Base-by-base conservation (phyloP, 306 rosid species). In the Sesbania bispinosa region DNA sequence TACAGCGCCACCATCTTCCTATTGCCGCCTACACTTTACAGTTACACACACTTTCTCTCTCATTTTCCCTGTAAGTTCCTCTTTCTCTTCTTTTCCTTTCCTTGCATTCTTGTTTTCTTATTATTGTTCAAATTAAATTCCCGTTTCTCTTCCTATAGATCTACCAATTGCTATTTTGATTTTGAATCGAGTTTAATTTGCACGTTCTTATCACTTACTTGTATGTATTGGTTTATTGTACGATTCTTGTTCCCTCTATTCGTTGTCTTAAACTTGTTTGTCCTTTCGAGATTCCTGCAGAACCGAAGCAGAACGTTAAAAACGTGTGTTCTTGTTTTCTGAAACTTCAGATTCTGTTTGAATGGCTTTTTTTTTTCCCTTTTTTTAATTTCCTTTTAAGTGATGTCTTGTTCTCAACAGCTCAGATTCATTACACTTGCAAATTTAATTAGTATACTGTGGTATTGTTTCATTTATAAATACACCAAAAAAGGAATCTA, bases 51-150 rank as follows among this genome's bases (percentile, higher is more conserved):
- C 32, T n/a, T 0, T 2, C n/a, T 13, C 11, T 27, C 58, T 39
- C 46, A 58, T 57, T 57, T 30, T 62, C 35, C 27, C 38, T 58
- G 81, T 69, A 66, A 83, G 79, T 57, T 55, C 23, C 20, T 59
- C 15, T 45, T 7, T 15, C 4, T 70, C 0, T 7, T 4, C 9
- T 4, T 51, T 16, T 7, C 7, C 13, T 63, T 18, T 0, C 6
- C 29, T 27, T 19, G 43, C 33, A 10, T 33, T 54, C 3, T 1
- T 10, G 16, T 1, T 58, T 9, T 71, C 1, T 6, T 66, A 0
- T 1, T 24, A 24, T 41, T 30, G n/a, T n/a, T n/a, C n/a, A n/a
- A n/a, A n/a, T n/a, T 9, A 30, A 54, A 6, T 38, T 52, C 18
- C 23, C 14, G 4, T 39, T 51, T 46, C 46, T 24, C 13, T 29